Evolutionary conservation across 345 rosid genomes (phyloP), one percentile per base, ranked within the genome.

Genomic region (Citrus mangshanensis): DNA sequence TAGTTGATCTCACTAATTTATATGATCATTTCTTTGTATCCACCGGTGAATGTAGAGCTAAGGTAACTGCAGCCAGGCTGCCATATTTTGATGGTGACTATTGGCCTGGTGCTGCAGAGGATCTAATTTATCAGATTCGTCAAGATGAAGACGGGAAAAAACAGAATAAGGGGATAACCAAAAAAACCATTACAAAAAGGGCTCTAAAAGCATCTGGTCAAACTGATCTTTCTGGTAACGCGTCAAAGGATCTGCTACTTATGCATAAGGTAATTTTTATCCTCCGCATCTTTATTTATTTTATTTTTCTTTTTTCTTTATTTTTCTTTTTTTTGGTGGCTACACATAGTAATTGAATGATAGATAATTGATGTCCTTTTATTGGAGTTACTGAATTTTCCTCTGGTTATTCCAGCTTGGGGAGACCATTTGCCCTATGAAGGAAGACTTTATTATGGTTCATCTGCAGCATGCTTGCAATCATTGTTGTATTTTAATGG

Each of bases 101-200:
- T 81, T 97, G 99, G 99, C 98, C 99, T 67, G 99, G 98, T 83
- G 99, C 98, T 70, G 98, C 99, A 3, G 99, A 97, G 87, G 98
- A 97, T 81, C 85, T 97, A 65, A 92, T 97, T 75, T 84, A 84
- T 84, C 98, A 92, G 89, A 86, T 97, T 83, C 88, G 91, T 68
- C 98, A 93, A 85, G 98, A 96, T 67, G 98, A 94, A 83, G 98
- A 97, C 87, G 98, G 94, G 64, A 88, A 93, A 89, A 96, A 92
- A 87, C 89, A 87, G 79, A 93, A 91, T 82, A 94, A 93, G 85
- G 97, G 97, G 81, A 74, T 87, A 32, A 86, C 87, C 34, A 94
- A 97, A 84, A 94, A 97, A 84, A 86, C 93, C 75, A 88, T 97
- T 71, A 90, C 99, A 30, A 97, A 97, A 84, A 97, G 99, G 83